A percentile compares a stretch with the other conserved stretches of the same genome.
Evolutionary conservation across 257 asterid species (phyloP).

Genomic region (Salvia hispanica): DNA sequence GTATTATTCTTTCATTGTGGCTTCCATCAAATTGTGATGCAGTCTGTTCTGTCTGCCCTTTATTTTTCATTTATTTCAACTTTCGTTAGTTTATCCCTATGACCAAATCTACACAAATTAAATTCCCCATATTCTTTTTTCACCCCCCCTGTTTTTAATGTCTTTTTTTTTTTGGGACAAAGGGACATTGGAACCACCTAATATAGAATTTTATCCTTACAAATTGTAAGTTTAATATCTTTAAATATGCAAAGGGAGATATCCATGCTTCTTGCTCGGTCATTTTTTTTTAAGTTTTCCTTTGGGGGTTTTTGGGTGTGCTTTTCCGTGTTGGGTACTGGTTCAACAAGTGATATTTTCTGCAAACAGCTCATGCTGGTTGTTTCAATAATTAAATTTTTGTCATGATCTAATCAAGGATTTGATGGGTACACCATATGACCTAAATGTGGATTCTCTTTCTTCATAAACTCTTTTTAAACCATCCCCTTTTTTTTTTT

Average conservation of each 20-base stretch:
- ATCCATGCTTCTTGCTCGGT: conserved; percentile 81
- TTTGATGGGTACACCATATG: not conserved
- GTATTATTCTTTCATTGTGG: not conserved
- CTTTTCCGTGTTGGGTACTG: conserved; percentile 83
- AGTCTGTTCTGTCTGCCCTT: not conserved
- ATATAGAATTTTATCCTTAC: conserved; percentile 6
- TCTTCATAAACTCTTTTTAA: not conserved
- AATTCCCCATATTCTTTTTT: not conserved
- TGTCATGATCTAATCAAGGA: not conserved
- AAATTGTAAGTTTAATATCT: conserved; percentile 27
- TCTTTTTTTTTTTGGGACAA: not conserved
- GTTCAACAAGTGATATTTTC: conserved; percentile 68
- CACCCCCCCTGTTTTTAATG: not conserved
- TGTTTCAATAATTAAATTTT: conserved; percentile 1
- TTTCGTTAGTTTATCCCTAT: not conserved
- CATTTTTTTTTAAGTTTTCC: conserved; percentile 89
- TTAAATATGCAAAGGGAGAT: conserved; percentile 67
- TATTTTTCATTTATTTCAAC: not conserved
- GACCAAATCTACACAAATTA: not conserved
- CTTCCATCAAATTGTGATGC: not conserved
- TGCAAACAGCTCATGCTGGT: not conserved
- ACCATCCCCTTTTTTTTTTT: not conserved
- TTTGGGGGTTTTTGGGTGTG: conserved; percentile 70
- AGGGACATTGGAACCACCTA: not conserved
- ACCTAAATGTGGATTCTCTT: not conserved